Conservation (phyloP, 352 stramenopile species). For the Phytophthora idaei region DNA sequence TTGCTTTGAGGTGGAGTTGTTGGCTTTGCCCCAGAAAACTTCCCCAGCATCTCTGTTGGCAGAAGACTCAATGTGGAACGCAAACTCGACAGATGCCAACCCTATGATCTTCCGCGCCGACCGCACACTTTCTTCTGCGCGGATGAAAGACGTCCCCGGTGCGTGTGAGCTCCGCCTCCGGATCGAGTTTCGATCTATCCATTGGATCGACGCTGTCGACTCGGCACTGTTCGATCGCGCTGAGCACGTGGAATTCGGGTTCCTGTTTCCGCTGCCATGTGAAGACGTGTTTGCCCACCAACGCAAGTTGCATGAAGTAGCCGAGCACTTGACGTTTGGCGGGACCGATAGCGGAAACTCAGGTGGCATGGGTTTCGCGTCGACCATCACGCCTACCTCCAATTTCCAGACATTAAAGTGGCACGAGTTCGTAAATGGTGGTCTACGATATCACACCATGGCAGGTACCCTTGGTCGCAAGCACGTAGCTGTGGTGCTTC, state of each 20-base stretch:
- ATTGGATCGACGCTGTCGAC: slow-evolving; percentile 72
- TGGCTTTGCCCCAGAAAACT: slow-evolving; percentile 3
- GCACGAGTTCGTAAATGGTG: slow-evolving; percentile 74
- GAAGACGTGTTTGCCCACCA: slow-evolving; percentile 84
- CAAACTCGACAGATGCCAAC: slow-evolving; percentile 51
- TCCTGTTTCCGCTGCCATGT: slow-evolving; percentile 79
- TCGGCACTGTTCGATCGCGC: slow-evolving; percentile 63
- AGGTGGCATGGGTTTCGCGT: slow-evolving; percentile 43
- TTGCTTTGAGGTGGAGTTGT: slow-evolving; percentile 58
- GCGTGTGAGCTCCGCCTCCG: slow-evolving; percentile 65
- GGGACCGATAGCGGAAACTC: slow-evolving; percentile 26
- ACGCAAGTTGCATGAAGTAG: slow-evolving; percentile 80
- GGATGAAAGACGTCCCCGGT: slow-evolving; percentile 71
- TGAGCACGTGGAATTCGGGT: slow-evolving; percentile 72
- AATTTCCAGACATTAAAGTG: slow-evolving; percentile 79
- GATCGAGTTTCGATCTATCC: slow-evolving; percentile 73
- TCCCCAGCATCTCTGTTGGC: slow-evolving; percentile 16
- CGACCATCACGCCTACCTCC: slow-evolving; percentile 59
- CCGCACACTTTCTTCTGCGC: slow-evolving; percentile 26
- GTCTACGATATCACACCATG: slow-evolving; percentile 68
- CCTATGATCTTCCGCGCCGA: slow-evolving; percentile 46
- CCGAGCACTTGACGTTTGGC: slow-evolving; percentile 73
- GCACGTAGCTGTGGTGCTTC: slow-evolving; percentile 67
- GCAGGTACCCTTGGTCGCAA: slow-evolving; percentile 53
- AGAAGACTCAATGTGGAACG: slow-evolving; percentile 42